These are phyloP conservation scores for Tephrocybe sp. DNA, from an alignment of 768 basidiomycete species.

Conservation along the genomic window DNA sequence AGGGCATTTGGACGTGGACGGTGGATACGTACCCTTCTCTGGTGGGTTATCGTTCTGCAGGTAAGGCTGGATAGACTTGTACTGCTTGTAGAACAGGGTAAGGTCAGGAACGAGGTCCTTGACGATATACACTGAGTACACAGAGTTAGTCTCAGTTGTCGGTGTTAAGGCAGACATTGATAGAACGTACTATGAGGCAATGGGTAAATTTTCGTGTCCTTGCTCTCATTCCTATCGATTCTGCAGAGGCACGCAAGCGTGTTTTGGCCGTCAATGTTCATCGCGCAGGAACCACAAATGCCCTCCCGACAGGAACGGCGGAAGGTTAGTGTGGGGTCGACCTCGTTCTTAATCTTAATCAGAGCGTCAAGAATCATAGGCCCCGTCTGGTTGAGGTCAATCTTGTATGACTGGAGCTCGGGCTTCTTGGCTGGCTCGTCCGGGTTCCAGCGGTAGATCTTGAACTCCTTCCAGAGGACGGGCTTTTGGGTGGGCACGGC, in stretches of 20 bases:
- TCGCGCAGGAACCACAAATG: conserved; percentile 97
- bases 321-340: conserved; percentile 97
- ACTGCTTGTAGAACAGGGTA: conserved; percentile 96
- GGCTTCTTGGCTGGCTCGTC: conserved; percentile 94
- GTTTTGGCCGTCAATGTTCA: conserved; percentile 99
- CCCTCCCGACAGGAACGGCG: conserved; percentile 91
- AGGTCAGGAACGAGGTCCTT: conserved; percentile 96
- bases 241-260: conserved; percentile 96
- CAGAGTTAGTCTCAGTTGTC: not conserved
- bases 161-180: not conserved
- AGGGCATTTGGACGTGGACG: not conserved
- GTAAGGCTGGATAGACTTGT: conserved; percentile 98
- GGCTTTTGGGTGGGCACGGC: conserved; percentile 65
- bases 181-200: conserved; percentile 86
- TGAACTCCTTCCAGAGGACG: conserved; percentile 87
- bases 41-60: conserved; percentile 93
- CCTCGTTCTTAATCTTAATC: conserved; percentile 99
- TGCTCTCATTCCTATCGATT: conserved; percentile 74
- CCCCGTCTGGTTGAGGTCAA: conserved; percentile 93
- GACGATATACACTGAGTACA: conserved; percentile 86
- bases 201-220: conserved; percentile 92
- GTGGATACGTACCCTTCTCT: conserved; percentile 44
- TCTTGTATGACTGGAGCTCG: conserved; percentile 82
- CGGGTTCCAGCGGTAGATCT: conserved; percentile 99
- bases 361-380: conserved; percentile 96